Evolutionary conservation across 106 monocot species (phyloP).

Genomic region (Apostasia ramifera): DNA sequence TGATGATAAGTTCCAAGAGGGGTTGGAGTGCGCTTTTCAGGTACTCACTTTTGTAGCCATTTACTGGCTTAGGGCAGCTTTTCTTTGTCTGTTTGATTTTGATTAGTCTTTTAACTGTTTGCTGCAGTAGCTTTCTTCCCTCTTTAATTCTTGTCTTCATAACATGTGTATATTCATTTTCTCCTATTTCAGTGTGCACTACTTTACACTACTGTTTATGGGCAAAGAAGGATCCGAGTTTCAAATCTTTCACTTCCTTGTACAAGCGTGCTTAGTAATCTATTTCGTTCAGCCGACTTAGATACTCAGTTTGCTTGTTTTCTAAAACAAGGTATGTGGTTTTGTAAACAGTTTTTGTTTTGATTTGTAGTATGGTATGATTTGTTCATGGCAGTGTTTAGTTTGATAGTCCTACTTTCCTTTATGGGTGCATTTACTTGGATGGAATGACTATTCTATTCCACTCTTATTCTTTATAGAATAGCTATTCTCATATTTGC

Average conservation of each 20-base stretch:
- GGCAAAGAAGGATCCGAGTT: constrained; percentile 97
- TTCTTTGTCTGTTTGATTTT: neutral
- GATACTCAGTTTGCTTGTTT: constrained; percentile 83
- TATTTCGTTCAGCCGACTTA: constrained; percentile 91
- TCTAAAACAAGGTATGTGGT: constrained; percentile 77
- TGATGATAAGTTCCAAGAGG: constrained; percentile 97
- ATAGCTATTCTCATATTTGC: no score
- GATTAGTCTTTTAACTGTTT: neutral
- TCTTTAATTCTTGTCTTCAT: no score
- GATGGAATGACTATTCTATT: no score
- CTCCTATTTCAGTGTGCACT: constrained; percentile 70
- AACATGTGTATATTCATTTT: neutral
- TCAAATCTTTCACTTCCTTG: constrained; percentile 91
- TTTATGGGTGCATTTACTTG: no score
- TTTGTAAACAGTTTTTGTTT: neutral
- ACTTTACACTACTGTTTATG: constrained; percentile 93
- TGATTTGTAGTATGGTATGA: neutral
- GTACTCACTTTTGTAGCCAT: constrained; percentile 16
- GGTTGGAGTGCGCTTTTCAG: constrained; percentile 87
- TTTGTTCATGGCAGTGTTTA: no score
- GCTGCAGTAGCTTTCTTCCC: no score
- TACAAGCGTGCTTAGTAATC: constrained; percentile 69
- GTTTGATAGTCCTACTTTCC: no score
- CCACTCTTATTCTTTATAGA: no score
- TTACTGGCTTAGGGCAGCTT: neutral